Evolutionary conservation across 2,329 filamentous ascomycete species (phyloP).

Genomic region (Penicillium decumbens): DNA sequence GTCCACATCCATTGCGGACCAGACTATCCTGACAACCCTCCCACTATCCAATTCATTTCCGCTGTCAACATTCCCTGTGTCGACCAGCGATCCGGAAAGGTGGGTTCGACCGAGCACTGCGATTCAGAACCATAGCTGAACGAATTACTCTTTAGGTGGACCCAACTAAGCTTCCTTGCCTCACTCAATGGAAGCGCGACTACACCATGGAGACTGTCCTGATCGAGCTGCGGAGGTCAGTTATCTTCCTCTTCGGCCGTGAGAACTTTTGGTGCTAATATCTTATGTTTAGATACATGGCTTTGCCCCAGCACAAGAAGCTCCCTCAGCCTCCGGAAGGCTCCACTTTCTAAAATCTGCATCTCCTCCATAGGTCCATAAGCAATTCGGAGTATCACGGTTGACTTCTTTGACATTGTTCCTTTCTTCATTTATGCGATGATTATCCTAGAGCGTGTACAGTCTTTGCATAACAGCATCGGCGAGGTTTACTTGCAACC

Average conservation of each 20-base stretch:
- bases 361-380: constrained; percentile 20
- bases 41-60: constrained; percentile 85
- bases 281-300: constrained; percentile 70
- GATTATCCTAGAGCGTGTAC: constrained; percentile 33
- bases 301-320: constrained; percentile 85
- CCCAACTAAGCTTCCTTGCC: constrained; percentile 72
- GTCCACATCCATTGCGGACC: constrained; percentile 93
- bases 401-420: constrained; percentile 24
- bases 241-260: constrained; percentile 12
- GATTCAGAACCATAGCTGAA: constrained; percentile 3
- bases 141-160: constrained; percentile 59
- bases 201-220: constrained; percentile 94
- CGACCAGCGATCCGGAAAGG: constrained; percentile 69
- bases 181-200: constrained; percentile 85
- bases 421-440: constrained; percentile 19
- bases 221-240: constrained; percentile 74
- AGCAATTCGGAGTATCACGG: constrained; percentile 30
- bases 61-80: constrained; percentile 97
- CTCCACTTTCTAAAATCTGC: constrained; percentile 51
- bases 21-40: constrained; percentile 83
- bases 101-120: constrained; percentile 32
- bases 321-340: constrained; percentile 89
- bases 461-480: constrained; percentile 39
- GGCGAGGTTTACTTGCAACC: constrained; percentile 27
- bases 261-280: constrained; percentile 21